Base-by-base conservation (phyloP, 2,329 filamentous ascomycete species). In the Lachnum nothofagi region DNA sequence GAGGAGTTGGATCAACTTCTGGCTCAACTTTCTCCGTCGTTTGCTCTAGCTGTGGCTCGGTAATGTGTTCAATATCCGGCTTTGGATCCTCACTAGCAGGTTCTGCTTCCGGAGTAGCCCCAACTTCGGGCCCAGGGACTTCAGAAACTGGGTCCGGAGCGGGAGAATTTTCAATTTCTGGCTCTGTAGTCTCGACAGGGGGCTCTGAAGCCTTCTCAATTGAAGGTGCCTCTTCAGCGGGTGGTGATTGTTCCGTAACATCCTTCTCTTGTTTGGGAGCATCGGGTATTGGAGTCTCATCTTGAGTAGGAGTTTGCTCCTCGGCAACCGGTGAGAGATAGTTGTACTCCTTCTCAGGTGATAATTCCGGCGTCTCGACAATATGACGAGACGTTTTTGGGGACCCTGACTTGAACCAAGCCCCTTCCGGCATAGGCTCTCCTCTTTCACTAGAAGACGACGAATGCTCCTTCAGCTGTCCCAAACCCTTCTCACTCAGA, bases 401-500 rank as follows among this genome's bases (percentile, higher is more conserved):
- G 5, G 25, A 12, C 3, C 38, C 20, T 3, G 38, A 44, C 22
- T 46, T 51, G 22, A 51, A 41, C 48, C 51, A 46, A 40, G 51
- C 34, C 2, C 35, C 47, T 33, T 49, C 46, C 2, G 46, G 23
- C 16, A 50, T 46, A 17, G 43, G 4, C 3, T 51, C 42, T 19
- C 31, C 41, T n/a, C 39, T 4, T 10, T 23, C 38, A 42, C 17
- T n/a, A 33, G 19, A 20, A 33, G 33, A 12, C 12, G 47, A 33
- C 34, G 37, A n/a, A 40, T 52, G 50, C 3, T 52, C 48, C 20
- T 51, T 50, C 24, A 58, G 38, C 22, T 56, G 55, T 8, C 24
- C 49, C 8, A 54, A 10, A 22, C 53, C 53, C 24, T 43, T 53
- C 22, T 55, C 51, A 25, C 47, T 58, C 10, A 58, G 41, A 33